A percentile compares a stretch with the other conserved stretches of the same genome.
Conservation (phyloP, 2,329 filamentous ascomycete genomes). For the Ophiognomonia clavigignenti-juglandacearum region DNA sequence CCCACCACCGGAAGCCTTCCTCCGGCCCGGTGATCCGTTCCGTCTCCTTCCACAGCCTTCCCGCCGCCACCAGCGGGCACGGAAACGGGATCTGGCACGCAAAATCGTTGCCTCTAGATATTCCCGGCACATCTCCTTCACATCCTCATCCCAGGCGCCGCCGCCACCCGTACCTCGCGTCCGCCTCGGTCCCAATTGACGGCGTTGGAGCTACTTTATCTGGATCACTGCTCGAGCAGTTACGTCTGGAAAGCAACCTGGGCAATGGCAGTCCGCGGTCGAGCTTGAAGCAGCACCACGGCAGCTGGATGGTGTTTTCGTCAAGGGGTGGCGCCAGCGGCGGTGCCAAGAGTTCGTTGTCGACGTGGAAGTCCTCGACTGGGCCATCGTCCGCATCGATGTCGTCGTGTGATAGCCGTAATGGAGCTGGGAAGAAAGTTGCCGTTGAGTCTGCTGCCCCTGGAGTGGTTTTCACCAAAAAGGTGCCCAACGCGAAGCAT, state of each 20-base stretch:
- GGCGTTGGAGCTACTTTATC: constrained; percentile 7
- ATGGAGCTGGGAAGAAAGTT: not conserved
- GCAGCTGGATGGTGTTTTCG: constrained; percentile 8
- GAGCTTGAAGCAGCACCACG: not conserved
- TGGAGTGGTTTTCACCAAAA: not conserved
- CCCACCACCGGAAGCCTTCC: too few species aligned
- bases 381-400: too few species aligned
- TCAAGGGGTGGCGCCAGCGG: not conserved
- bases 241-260: constrained; percentile 1
- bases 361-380: constrained; percentile 3
- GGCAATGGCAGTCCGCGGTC: not conserved
- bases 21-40: not conserved
- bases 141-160: not conserved
- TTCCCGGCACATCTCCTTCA: not conserved
- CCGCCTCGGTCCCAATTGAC: constrained; percentile 6
- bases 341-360: constrained; percentile 3
- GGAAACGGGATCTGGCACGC: constrained; percentile 1
- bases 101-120: constrained; percentile 2
- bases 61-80: too few species aligned
- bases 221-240: constrained; percentile 11
- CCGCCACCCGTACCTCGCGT: not conserved
- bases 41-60: not conserved
- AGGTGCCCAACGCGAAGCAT: not conserved
- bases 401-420: too few species aligned
- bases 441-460: not conserved